phyloP scores from a whole-genome alignment of 345 rosid species.

The Citrus mangshanensis region DNA sequence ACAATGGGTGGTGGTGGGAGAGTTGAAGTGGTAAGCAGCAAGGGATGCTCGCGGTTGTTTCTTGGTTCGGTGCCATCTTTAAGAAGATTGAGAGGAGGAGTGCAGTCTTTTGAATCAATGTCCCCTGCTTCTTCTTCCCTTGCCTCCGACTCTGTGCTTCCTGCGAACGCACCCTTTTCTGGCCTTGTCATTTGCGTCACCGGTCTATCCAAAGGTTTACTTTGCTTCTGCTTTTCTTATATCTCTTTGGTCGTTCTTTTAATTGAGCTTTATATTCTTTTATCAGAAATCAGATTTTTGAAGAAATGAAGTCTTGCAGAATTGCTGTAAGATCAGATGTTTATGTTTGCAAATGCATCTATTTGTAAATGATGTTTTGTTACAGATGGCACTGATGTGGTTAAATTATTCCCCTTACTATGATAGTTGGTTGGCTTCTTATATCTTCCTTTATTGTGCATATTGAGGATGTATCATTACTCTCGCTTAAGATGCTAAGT shows the following conservation, averaged over 20 bases:
- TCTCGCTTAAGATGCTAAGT: background rate
- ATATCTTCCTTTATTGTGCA: background rate
- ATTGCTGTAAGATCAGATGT: background rate
- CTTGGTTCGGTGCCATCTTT: conserved; percentile 48
- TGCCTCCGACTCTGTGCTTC: conserved; percentile 39
- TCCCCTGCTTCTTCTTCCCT: conserved; percentile 43
- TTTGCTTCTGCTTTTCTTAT: background rate
- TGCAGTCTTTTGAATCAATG: conserved; percentile 37
- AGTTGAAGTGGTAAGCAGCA: conserved; percentile 61
- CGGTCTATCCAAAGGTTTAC: conserved; percentile 81
- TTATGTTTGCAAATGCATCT: background rate
- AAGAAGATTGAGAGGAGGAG: conserved; percentile 16
- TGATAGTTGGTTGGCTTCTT: background rate
- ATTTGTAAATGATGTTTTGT: background rate
- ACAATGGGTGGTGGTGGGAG: conserved; percentile 48
- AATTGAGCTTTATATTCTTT: background rate
- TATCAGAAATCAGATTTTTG: background rate
- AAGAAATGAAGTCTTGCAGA: background rate
- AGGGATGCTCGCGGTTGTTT: conserved; percentile 77
- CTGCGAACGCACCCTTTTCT: conserved; percentile 54
- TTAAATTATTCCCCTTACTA: background rate
- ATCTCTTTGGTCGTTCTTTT: background rate
- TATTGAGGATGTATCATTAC: background rate
- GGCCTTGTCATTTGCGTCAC: conserved; percentile 85
- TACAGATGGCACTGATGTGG: background rate